A percentile compares a stretch with the other conserved stretches of the same genome.
Conservation (phyloP, 495 filamentous ascomycete species). For the Echria macrotheca region DNA sequence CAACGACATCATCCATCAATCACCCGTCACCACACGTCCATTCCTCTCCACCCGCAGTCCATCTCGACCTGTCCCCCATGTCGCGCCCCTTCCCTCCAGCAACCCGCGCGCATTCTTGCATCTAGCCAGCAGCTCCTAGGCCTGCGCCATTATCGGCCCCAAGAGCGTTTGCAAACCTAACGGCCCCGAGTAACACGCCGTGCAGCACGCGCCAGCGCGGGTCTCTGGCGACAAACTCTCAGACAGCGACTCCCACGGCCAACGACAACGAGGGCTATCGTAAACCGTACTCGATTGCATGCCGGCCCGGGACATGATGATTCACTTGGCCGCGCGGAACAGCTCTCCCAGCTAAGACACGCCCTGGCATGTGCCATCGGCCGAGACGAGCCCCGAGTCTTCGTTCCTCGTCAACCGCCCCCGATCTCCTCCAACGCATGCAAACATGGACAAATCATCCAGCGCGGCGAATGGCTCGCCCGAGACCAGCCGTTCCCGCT, state of each 20-base stretch:
- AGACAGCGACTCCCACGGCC: too few relatives aligned
- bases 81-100: slow-evolving; percentile 3
- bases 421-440: slow-evolving; percentile 13
- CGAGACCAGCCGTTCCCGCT: slow-evolving; percentile 12
- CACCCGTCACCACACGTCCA: slow-evolving; percentile 11
- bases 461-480: slow-evolving; percentile 20
- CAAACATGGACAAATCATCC: slow-evolving; percentile 34
- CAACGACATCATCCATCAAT: slow-evolving; percentile 27
- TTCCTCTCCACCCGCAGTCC: slow-evolving; percentile 2
- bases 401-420: slow-evolving; percentile 12
- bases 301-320: slow-evolving; percentile 22
- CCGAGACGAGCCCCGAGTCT: slow-evolving; percentile 15
- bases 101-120: slow-evolving; percentile 1
- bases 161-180: too few relatives aligned
- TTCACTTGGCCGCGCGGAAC: slow-evolving; percentile 16
- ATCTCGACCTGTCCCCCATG: slow-evolving; percentile 9
- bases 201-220: neutral
- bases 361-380: slow-evolving; percentile 27
- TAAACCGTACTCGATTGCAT: too few relatives aligned
- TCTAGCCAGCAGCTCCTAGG: neutral
- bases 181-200: neutral
- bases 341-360: slow-evolving; percentile 20
- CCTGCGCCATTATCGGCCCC: too few relatives aligned
- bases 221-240: too few relatives aligned
- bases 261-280: too few relatives aligned